These are phyloP conservation scores for Kwoniella sp. DNA, from an alignment of 768 basidiomycete genomes.

Conservation along the genomic window DNA sequence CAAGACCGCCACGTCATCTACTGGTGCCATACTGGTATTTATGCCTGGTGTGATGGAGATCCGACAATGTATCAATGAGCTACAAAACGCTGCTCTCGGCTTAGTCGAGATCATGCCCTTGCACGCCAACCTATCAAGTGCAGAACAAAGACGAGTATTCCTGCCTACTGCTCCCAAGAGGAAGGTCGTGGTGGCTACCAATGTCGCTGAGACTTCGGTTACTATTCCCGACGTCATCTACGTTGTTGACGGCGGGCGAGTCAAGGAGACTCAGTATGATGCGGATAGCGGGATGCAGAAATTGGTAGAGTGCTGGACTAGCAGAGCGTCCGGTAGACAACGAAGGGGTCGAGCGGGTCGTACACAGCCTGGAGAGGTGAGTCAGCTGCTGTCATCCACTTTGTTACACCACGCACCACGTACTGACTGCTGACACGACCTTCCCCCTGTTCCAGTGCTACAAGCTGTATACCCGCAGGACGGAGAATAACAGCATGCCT, in stretches of 20 bases:
- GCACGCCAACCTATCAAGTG: conserved; percentile 82
- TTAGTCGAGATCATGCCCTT: conserved; percentile 64
- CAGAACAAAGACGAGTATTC: conserved; percentile 82
- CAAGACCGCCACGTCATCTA: conserved; percentile 57
- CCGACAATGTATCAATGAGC: conserved; percentile 69
- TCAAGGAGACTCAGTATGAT: conserved; percentile 78
- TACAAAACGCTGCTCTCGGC: conserved; percentile 54
- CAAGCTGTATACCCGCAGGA: conserved; percentile 78
- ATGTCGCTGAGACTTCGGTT: conserved; percentile 80
- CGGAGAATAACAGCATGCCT: conserved; percentile 67
- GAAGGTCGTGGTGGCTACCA: conserved; percentile 87
- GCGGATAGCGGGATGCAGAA: conserved; percentile 70
- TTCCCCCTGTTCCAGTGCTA: conserved; percentile 67
- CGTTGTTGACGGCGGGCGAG: conserved; percentile 80
- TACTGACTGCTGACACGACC: no score
- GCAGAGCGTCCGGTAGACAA: conserved; percentile 72
- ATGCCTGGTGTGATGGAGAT: conserved; percentile 89
- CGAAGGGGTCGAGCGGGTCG: conserved; percentile 87
- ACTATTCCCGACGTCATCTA: conserved; percentile 87
- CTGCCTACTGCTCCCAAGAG: conserved; percentile 62
- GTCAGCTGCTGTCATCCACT: conserved; percentile 7
- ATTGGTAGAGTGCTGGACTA: conserved; percentile 73
- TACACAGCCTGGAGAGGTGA: conserved; percentile 60
- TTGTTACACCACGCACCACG: no score
- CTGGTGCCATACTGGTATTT: conserved; percentile 80